Percentiles rank a stretch among this genome's conserved stretches.
These are phyloP conservation scores for Ramaria sp. DNA, from an alignment of 768 basidiomycete species.

Conservation along the genomic window DNA sequence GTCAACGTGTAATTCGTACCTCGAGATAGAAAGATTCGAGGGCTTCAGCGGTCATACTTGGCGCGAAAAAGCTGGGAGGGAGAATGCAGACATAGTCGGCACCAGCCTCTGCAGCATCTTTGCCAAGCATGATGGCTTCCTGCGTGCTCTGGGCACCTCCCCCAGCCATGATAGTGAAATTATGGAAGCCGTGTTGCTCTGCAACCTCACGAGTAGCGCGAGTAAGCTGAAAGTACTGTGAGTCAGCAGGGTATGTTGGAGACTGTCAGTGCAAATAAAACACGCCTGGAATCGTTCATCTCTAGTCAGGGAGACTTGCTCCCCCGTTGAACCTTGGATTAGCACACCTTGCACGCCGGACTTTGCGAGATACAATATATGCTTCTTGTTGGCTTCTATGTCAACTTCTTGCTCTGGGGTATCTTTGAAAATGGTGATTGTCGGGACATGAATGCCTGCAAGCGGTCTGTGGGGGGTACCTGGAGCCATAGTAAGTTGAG, in stretches of 20 bases:
- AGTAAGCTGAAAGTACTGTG: conserved; percentile 20
- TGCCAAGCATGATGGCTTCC: conserved; percentile 66
- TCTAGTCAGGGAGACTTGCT: conserved; percentile 19
- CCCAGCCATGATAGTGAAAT: conserved; percentile 70
- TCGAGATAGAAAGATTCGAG: conserved; percentile 74
- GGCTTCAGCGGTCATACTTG: conserved; percentile 40
- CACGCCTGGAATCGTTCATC: conserved; percentile 20
- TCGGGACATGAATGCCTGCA: conserved; percentile 16
- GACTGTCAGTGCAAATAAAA: not conserved
- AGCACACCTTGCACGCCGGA: conserved; percentile 21
- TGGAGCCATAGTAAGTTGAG: not conserved
- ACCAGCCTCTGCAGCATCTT: conserved; percentile 75
- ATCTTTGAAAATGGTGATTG: conserved; percentile 22
- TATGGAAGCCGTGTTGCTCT: conserved; percentile 47
- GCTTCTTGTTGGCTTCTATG: conserved; percentile 21
- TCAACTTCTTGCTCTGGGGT: conserved; percentile 22
- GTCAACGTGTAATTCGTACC: conserved; percentile 13
- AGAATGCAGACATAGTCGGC: conserved; percentile 86
- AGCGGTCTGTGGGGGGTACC: not conserved
- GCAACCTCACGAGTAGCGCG: conserved; percentile 54
- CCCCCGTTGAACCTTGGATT: conserved; percentile 20
- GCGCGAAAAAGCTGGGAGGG: conserved; percentile 55
- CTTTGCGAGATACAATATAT: conserved; percentile 20
- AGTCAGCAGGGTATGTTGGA: not conserved
- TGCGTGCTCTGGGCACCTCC: conserved; percentile 80